Evolutionary conservation across 495 filamentous ascomycete genomes (phyloP).

Genomic region (Aspergillus saccharolyticus): DNA sequence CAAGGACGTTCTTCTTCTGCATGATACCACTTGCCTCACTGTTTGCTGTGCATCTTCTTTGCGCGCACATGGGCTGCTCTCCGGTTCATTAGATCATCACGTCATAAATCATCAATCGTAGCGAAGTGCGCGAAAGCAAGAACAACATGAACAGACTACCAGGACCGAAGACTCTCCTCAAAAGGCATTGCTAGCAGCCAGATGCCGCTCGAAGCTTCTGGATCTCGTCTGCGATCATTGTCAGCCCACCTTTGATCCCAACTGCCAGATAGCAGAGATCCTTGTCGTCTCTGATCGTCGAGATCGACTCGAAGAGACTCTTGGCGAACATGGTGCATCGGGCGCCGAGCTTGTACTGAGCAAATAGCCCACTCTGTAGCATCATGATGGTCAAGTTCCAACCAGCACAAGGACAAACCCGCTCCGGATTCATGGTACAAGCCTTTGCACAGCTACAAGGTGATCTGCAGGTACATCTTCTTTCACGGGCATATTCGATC

Average conservation of each 20-base stretch:
- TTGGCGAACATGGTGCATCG: constrained; percentile 26
- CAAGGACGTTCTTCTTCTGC: not conserved
- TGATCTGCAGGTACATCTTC: constrained; percentile 33
- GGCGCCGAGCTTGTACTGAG: constrained; percentile 14
- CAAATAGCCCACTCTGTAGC: constrained; percentile 16
- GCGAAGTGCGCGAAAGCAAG: not conserved
- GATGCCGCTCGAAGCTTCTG: constrained; percentile 21
- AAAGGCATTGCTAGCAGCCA: not conserved
- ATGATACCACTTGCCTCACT: not conserved
- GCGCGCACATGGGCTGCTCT: not conserved
- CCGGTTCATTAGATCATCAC: not conserved
- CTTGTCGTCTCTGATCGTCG: constrained; percentile 16
- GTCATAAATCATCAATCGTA: not conserved
- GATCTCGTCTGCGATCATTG: constrained; percentile 25
- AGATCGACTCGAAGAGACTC: constrained; percentile 27
- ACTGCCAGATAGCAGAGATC: constrained; percentile 15
- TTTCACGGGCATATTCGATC: constrained; percentile 23
- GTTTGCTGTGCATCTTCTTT: not conserved
- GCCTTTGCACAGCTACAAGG: constrained; percentile 29
- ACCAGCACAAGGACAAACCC: constrained; percentile 33
- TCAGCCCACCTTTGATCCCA: constrained; percentile 21
- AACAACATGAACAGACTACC: not conserved
- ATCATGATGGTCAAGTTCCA: constrained; percentile 31
- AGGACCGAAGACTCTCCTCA: not conserved
- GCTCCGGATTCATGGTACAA: constrained; percentile 28